Conservation (phyloP, 306 rosid species). For the Carpinus viminea region DNA sequence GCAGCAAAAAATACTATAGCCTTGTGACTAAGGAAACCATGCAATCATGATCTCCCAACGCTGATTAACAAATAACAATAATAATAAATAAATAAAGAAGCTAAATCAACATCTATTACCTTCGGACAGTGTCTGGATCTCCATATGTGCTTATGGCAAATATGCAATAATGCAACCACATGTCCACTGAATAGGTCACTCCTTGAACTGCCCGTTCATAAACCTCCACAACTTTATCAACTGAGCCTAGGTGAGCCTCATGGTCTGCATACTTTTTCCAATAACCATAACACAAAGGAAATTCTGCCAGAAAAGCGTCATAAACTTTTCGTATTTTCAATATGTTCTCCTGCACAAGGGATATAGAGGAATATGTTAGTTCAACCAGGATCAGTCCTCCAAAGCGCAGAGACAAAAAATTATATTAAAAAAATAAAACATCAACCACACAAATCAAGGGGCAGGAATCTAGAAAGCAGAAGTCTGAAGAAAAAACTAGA, state of each 20-base stretch:
- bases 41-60: conserved; percentile 44
- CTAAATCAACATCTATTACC: conserved; percentile 64
- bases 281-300: conserved; percentile 96
- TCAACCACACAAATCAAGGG: background rate
- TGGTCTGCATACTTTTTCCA: conserved; percentile 99
- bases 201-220: conserved; percentile 97
- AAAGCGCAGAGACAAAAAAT: background rate
- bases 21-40: conserved; percentile 45
- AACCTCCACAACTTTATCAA: conserved; percentile 93
- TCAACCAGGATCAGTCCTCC: conserved; percentile 2
- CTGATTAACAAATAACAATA: background rate
- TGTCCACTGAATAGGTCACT: conserved; percentile 96
- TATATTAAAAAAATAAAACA: background rate
- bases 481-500: background rate
- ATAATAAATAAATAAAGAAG: conserved; percentile 5
- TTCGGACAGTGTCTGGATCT: conserved; percentile 90
- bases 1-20: conserved; percentile 60
- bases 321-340: conserved; percentile 83
- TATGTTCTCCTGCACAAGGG: conserved; percentile 69
- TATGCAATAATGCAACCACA: conserved; percentile 99
- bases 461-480: background rate
- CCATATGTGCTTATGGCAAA: conserved; percentile 86
- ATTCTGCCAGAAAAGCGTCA: conserved; percentile 91
- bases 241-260: conserved; percentile 78
- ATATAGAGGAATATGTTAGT: conserved; percentile 20